Conservation (phyloP, 192 early-diverging fungal species). For the Chytriomyces sp. region DNA sequence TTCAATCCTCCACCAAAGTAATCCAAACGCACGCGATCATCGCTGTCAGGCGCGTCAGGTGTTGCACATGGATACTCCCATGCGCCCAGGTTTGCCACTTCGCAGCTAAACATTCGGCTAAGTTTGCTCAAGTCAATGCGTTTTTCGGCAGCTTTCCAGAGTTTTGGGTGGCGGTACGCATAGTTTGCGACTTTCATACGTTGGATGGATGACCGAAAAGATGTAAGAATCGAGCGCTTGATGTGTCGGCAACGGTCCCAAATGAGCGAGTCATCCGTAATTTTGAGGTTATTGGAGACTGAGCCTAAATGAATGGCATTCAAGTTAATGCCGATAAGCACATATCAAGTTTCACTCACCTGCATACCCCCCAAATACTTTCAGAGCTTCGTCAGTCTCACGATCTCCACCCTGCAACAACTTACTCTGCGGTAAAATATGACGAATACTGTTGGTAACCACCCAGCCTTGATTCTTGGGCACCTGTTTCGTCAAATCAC, state of each 20-base stretch:
- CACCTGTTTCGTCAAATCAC: slow-evolving; percentile 13
- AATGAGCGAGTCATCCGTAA: slow-evolving; percentile 33
- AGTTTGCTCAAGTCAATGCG: slow-evolving; percentile 37
- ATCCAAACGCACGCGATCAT: slow-evolving; percentile 19
- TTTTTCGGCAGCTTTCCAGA: slow-evolving; percentile 40
- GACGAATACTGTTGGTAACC: slow-evolving; percentile 40
- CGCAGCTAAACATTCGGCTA: slow-evolving; percentile 37
- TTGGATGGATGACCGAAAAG: slow-evolving; percentile 32
- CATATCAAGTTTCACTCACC: not conserved
- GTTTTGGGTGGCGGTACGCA: slow-evolving; percentile 39
- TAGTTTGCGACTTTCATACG: slow-evolving; percentile 49
- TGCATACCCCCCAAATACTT: slow-evolving; percentile 49
- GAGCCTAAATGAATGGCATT: slow-evolving; percentile 21
- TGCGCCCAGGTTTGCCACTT: slow-evolving; percentile 51
- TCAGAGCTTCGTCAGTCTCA: slow-evolving; percentile 40
- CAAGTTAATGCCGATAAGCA: not conserved
- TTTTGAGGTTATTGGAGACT: slow-evolving; percentile 37
- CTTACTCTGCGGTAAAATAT: slow-evolving; percentile 43
- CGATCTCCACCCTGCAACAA: slow-evolving; percentile 48
- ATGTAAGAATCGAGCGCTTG: slow-evolving; percentile 10
- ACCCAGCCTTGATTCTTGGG: slow-evolving; percentile 52
- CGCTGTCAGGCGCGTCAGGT: slow-evolving; percentile 14
- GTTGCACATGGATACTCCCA: slow-evolving; percentile 45
- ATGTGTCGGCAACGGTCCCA: slow-evolving; percentile 45
- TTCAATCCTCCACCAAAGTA: slow-evolving; percentile 45